Base-by-base conservation (phyloP, 83 land plant species). In the Larix sibirica region DNA sequence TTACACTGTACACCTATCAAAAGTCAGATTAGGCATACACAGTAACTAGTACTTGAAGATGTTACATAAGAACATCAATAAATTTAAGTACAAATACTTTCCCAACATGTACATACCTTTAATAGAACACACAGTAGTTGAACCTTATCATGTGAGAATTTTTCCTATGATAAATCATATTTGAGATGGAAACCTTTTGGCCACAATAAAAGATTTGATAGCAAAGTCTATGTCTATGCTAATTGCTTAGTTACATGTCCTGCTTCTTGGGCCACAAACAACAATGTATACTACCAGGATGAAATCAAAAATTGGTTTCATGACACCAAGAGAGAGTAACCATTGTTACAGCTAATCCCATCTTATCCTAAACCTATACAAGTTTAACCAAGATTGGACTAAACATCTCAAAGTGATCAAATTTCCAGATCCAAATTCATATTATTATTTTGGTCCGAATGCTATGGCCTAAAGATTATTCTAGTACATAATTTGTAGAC, bases 101-200 rank as follows among this genome's bases (percentile, higher is more conserved):
- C 21, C 74, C 44, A 18, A n/a, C 40, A 18, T 38, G 75, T 59
- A 50, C 69, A 44, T 83, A 92, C 92, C 89, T 90, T 89, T 68
- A 92, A 76, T 59, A 92, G 81, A 61, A 92, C 76, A 77, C 92
- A 92, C 68, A 92, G 60, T 3, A 83, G 84, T 31, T 81, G 81
- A 67, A 81, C 68, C 21, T 92, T 92, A 85, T 31, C 60, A 18
- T 59, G 40, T 38, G 92, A 88, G 44, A 92, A 68, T 65, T 79
- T 78, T 9, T 79, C 44, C 31, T 47, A 21, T 21, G 83, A 75
- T 23, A 44, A 65, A 47, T 76, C 50, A 18, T 64, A 38, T 60
- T 40, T 81, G 65, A 85, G n/a, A 63, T 56, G 40, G 73, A 47
- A 76, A 17, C 79, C 44, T 54, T 31, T 70, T 16, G 86, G 92